phyloP scores from a whole-genome alignment of 2,329 filamentous ascomycete species.

The Sclerotinia sclerotiorum region DNA sequence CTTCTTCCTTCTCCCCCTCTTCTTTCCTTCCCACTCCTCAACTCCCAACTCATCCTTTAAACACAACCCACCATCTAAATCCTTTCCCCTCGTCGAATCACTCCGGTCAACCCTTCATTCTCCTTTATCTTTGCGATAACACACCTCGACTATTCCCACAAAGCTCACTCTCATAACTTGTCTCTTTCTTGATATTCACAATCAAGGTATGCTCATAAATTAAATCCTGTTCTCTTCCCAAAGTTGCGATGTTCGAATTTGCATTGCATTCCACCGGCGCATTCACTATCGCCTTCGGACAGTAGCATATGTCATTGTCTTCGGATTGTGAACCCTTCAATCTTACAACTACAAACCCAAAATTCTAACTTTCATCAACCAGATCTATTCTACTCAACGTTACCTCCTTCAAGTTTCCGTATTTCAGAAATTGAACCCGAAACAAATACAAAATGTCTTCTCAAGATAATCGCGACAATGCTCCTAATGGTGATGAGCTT shows the following conservation, averaged over 20 bases:
- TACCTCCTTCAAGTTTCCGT: conserved; percentile 12
- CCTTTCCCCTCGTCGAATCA: conserved; percentile 21
- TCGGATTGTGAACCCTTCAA: neutral
- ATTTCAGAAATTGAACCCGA: conserved; percentile 1
- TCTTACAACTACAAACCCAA: neutral
- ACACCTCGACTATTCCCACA: conserved; percentile 20
- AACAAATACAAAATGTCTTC: conserved; percentile 36
- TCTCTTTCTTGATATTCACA: conserved; percentile 12
- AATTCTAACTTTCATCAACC: conserved; percentile 4
- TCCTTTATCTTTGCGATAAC: conserved; percentile 23
- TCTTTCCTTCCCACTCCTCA: conserved; percentile 27
- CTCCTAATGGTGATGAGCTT: conserved; percentile 50
- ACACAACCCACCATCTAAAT: conserved; percentile 23
- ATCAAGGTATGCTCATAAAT: conserved; percentile 20
- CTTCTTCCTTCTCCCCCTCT: conserved; percentile 24
- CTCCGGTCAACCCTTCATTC: conserved; percentile 10
- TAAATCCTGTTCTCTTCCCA: neutral
- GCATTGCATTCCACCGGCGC: conserved; percentile 15
- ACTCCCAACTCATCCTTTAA: conserved; percentile 27
- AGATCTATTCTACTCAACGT: conserved; percentile 4
- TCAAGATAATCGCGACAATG: conserved; percentile 38
- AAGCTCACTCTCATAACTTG: conserved; percentile 17
- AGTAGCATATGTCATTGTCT: conserved; percentile 17
- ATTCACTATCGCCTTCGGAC: conserved; percentile 18
- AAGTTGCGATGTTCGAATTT: neutral